Percentiles rank a stretch among this genome's conserved stretches.
These are phyloP conservation scores for Pythium aquatile DNA, from an alignment of 352 stramenopile species.

Conservation along the genomic window DNA sequence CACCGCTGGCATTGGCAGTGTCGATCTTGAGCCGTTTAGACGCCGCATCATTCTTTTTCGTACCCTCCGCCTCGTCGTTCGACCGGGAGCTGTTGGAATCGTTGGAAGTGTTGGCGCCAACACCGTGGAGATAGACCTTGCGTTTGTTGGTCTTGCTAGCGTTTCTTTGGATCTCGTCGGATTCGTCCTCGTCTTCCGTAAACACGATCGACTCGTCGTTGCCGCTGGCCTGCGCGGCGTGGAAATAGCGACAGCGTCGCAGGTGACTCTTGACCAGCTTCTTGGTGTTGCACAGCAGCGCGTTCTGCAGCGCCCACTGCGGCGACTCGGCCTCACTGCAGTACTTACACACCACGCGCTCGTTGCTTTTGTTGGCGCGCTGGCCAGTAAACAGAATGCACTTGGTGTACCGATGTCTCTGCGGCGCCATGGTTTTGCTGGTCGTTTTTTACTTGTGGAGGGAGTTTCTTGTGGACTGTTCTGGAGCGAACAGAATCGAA, in stretches of 20 bases:
- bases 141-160: constrained; percentile 9
- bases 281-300: constrained; percentile 34
- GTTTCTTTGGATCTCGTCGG: not conserved
- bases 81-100: constrained; percentile 1
- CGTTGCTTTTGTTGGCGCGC: constrained; percentile 33
- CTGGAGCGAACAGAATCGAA: constrained; percentile 4
- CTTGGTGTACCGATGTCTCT: constrained; percentile 28
- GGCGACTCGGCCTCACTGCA: constrained; percentile 30
- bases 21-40: constrained; percentile 10
- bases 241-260: constrained; percentile 27
- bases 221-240: constrained; percentile 14
- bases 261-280: constrained; percentile 31
- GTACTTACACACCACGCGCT: constrained; percentile 30
- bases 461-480: constrained; percentile 2
- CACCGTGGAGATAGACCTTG: constrained; percentile 11
- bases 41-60: constrained; percentile 14
- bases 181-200: constrained; percentile 26
- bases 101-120: constrained; percentile 8
- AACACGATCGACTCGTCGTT: constrained; percentile 26
- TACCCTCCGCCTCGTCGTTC: not conserved
- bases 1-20: constrained; percentile 1
- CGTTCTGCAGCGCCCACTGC: constrained; percentile 28
- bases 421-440: constrained; percentile 22
- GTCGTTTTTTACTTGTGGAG: not conserved
- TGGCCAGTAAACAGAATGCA: constrained; percentile 28